Conservation (phyloP, 2,329 filamentous ascomycete genomes). For the Fusarium dimerum region DNA sequence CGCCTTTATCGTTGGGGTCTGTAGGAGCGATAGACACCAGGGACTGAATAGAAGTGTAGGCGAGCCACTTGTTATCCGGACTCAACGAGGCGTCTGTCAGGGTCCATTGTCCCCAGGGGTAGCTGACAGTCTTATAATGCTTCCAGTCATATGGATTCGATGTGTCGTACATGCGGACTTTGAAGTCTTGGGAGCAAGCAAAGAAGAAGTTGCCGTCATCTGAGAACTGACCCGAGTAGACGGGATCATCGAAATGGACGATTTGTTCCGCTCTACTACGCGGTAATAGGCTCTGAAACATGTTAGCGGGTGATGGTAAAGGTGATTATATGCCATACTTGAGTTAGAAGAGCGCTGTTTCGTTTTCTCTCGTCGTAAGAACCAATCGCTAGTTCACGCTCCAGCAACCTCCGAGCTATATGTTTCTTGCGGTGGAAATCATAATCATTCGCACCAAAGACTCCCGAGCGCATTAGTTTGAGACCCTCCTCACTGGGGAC, state of each 20-base stretch:
- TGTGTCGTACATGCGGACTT: slow-evolving; percentile 95
- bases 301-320: slow-evolving; percentile 6
- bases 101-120: slow-evolving; percentile 90
- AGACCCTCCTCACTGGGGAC: slow-evolving; percentile 77
- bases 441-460: slow-evolving; percentile 71
- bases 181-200: slow-evolving; percentile 87
- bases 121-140: slow-evolving; percentile 87
- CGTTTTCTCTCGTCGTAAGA: slow-evolving; percentile 58
- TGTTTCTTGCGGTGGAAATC: slow-evolving; percentile 57
- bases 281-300: slow-evolving; percentile 69
- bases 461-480: slow-evolving; percentile 78
- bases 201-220: slow-evolving; percentile 98
- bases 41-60: slow-evolving; percentile 86
- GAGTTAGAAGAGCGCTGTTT: slow-evolving; percentile 67
- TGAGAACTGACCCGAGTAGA: slow-evolving; percentile 95
- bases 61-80: slow-evolving; percentile 88
- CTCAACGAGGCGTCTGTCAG: slow-evolving; percentile 91
- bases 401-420: slow-evolving; percentile 71
- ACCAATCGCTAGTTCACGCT: slow-evolving; percentile 77
- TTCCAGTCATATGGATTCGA: slow-evolving; percentile 94
- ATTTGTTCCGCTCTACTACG: slow-evolving; percentile 78
- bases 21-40: slow-evolving; percentile 85
- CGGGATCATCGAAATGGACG: slow-evolving; percentile 81
- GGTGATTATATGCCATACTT: slow-evolving; percentile 46
- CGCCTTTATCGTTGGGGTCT: slow-evolving; percentile 77